These are phyloP conservation scores for Truncatella angustata DNA, from an alignment of 2,329 filamentous ascomycete genomes.

Conservation along the genomic window DNA sequence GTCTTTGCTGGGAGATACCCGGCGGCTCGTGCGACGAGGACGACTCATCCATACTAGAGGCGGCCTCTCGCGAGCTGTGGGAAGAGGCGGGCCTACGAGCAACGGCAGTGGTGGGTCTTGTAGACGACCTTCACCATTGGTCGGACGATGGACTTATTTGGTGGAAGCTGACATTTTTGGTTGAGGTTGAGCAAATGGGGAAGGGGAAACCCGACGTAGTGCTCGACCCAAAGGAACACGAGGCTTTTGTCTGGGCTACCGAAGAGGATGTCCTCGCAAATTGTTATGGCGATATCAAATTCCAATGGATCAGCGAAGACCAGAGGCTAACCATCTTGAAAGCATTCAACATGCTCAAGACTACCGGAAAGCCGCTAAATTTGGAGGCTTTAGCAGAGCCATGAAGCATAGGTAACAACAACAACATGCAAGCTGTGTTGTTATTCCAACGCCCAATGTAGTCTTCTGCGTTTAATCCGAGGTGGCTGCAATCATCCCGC, in stretches of 20 bases:
- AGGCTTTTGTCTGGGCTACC: slow-evolving; percentile 16
- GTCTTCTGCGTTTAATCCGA: too few relatives aligned
- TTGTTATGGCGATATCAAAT: slow-evolving; percentile 7
- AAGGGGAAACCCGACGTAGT: neutral
- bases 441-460: too few relatives aligned
- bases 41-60: slow-evolving; percentile 40
- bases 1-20: slow-evolving; percentile 46
- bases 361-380: neutral
- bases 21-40: slow-evolving; percentile 44
- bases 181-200: slow-evolving; percentile 10
- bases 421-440: too few relatives aligned
- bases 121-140: slow-evolving; percentile 34
- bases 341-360: slow-evolving; percentile 13
- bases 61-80: slow-evolving; percentile 44
- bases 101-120: slow-evolving; percentile 30
- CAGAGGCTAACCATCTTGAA: slow-evolving; percentile 14
- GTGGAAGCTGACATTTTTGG: slow-evolving; percentile 16
- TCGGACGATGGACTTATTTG: slow-evolving; percentile 21
- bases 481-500: too few relatives aligned
- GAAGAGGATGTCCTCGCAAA: slow-evolving; percentile 11
- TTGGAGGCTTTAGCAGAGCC: neutral
- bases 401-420: neutral
- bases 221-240: slow-evolving; percentile 17
- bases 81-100: slow-evolving; percentile 28
- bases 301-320: slow-evolving; percentile 15